phyloP scores from a whole-genome alignment of 1,284 basidiomycete genomes.

The Blastosporella zonata region DNA sequence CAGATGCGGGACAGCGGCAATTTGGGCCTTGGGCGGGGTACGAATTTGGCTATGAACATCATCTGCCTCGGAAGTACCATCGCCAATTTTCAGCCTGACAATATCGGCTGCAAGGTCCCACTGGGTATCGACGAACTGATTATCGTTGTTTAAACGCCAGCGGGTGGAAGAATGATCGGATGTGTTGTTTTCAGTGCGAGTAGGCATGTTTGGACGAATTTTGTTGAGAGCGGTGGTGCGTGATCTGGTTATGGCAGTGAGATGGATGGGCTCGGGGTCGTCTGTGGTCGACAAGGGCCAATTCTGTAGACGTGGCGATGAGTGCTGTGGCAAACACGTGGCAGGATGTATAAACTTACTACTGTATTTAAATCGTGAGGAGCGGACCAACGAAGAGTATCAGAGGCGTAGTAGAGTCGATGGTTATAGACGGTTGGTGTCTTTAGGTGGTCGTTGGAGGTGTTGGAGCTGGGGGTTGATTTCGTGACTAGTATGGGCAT shows the following conservation, averaged over 20 bases:
- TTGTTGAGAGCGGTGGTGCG: constrained; percentile 33
- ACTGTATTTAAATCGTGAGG: constrained; percentile 35
- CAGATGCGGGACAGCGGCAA: constrained; percentile 50
- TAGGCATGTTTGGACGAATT: constrained; percentile 41
- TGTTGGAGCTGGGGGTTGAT: constrained; percentile 39
- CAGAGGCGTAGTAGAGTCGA: constrained; percentile 36
- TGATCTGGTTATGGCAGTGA: constrained; percentile 27
- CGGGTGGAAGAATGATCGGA: constrained; percentile 37
- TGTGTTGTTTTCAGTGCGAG: constrained; percentile 38
- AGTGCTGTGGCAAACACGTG: constrained; percentile 28
- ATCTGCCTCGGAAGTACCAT: constrained; percentile 46
- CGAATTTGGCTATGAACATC: constrained; percentile 52
- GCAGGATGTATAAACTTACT: constrained; percentile 30
- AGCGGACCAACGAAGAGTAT: constrained; percentile 38
- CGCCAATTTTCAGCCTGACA: constrained; percentile 63
- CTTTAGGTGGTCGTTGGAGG: constrained; percentile 37
- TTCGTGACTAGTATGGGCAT: constrained; percentile 61
- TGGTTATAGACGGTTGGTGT: constrained; percentile 37
- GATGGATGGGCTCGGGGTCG: constrained; percentile 24
- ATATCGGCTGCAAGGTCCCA: constrained; percentile 76
- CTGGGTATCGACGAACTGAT: constrained; percentile 58
- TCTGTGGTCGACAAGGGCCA: constrained; percentile 40
- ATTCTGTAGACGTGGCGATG: constrained; percentile 35
- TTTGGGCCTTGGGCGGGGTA: constrained; percentile 63
- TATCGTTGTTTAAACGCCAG: constrained; percentile 63